Base-by-base conservation (phyloP, 805 yeast species). In the Saturnispora zaruensis region DNA sequence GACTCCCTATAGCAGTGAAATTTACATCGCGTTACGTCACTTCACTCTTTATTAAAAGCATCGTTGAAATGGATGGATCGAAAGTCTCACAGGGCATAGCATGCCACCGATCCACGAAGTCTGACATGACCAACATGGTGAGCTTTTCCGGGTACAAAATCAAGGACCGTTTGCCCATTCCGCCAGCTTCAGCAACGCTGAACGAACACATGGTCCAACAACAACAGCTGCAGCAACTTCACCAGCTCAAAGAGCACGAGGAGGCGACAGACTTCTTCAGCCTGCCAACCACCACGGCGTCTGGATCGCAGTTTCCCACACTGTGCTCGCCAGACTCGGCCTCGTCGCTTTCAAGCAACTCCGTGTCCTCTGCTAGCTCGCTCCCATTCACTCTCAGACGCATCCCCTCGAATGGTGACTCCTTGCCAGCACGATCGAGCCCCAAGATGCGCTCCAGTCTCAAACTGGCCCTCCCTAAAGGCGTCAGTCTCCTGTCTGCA, bases 1-100 rank as follows among this genome's bases (percentile, higher is more conserved):
- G 21, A 16, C 20, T 7, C 6, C 18, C 18, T 18, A 36, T 2
- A n/a, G 13, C 4, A 18, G 40, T 16, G 23, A 36, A 18, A 20
- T 16, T 20, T n/a, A 11, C 32, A 18, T 41, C 20, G 32, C 30
- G 45, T 46, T 46, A 46, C 49, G 49, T 45, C 47, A 45, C 47
- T 16, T 6, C 8, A n/a, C 25, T 45, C 28, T 33, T 21, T 23
- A 34, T 13, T 3, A 16, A 9, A 24, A 36, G 5, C 33, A 14
- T 11, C 9, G n/a, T 13, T 11, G 8, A 36, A 18, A 21, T 30
- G 28, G 41, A 26, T 34, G 41, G 16, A 14, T 11, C 26, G 13
- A 25, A 20, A 25, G 7, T 30, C 45, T 7, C 20, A 18, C 32
- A 34, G 7, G 16, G 24, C 21, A 14, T 45, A 21, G 25, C 41